Evolutionary conservation across 495 filamentous ascomycete species (phyloP).

Genomic region (Hypoxylon subgilvum): DNA sequence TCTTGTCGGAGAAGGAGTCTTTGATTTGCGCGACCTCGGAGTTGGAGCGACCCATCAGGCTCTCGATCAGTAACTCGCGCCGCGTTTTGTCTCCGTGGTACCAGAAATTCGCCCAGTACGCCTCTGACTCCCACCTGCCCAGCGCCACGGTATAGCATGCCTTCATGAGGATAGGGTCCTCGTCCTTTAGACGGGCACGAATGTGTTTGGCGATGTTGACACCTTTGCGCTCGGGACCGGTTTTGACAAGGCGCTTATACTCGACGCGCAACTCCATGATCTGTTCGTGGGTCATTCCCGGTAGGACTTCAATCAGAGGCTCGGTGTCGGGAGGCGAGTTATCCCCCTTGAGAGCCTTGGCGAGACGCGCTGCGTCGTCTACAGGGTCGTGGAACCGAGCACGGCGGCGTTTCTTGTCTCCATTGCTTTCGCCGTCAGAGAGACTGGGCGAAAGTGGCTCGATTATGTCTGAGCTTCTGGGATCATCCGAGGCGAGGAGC

Average conservation of each 20-base stretch:
- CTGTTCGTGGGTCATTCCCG: constrained; percentile 81
- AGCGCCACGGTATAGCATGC: constrained; percentile 88
- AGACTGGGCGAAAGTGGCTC: constrained; percentile 52
- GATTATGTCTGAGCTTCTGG: constrained; percentile 40
- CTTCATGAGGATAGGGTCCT: constrained; percentile 75
- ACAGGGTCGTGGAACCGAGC: constrained; percentile 77
- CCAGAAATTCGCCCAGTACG: constrained; percentile 98
- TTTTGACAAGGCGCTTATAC: constrained; percentile 88
- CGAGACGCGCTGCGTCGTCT: constrained; percentile 76
- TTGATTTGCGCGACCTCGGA: constrained; percentile 89
- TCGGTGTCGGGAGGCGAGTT: constrained; percentile 69
- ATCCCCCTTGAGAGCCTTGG: constrained; percentile 73
- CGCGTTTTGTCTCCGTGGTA: constrained; percentile 88
- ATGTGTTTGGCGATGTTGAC: constrained; percentile 98
- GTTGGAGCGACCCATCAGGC: constrained; percentile 86
- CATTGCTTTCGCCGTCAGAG: constrained; percentile 45
- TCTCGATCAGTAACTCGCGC: constrained; percentile 89
- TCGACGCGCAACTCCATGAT: constrained; percentile 80
- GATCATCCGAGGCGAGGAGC: constrained; percentile 48
- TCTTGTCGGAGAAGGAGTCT: constrained; percentile 87
- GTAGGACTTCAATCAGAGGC: constrained; percentile 81
- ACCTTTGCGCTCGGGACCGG: constrained; percentile 69
- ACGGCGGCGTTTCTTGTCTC: constrained; percentile 58
- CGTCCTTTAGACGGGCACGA: constrained; percentile 74
- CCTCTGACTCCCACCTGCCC: constrained; percentile 90